phyloP scores from a whole-genome alignment of 2,329 filamentous ascomycete species.

The Aspergillaceae sp. region DNA sequence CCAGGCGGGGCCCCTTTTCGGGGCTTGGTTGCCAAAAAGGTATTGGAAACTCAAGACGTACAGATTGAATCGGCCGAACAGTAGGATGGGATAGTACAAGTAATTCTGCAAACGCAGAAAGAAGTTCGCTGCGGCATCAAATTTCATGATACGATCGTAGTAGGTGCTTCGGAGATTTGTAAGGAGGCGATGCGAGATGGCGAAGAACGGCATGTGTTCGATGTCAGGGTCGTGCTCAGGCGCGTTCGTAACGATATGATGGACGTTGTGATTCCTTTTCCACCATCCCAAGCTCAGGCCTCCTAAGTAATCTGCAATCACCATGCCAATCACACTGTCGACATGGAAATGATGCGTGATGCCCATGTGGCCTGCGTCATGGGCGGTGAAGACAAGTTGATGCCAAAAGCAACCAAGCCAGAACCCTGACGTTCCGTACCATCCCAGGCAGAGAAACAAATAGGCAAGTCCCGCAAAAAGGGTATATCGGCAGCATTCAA shows the following conservation, averaged over 20 bases:
- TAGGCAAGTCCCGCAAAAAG: constrained; percentile 57
- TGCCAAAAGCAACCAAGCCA: constrained; percentile 85
- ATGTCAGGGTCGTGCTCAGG: constrained; percentile 96
- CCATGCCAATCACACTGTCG: constrained; percentile 78
- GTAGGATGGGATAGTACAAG: constrained; percentile 73
- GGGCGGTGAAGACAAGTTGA: constrained; percentile 84
- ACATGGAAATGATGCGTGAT: constrained; percentile 84
- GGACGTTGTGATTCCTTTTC: constrained; percentile 93
- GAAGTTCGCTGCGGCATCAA: constrained; percentile 64
- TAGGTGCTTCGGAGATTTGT: constrained; percentile 66
- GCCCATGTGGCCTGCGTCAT: constrained; percentile 95
- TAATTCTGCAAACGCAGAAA: constrained; percentile 68
- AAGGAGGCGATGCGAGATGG: constrained; percentile 73
- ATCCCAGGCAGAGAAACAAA: constrained; percentile 51
- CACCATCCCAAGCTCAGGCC: constrained; percentile 92
- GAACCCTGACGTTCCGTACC: constrained; percentile 61
- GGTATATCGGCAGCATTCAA: constrained; percentile 65
- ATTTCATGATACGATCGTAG: constrained; percentile 71
- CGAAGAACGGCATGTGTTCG: constrained; percentile 81
- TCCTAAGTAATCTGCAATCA: constrained; percentile 82
- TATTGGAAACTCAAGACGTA: constrained; percentile 75
- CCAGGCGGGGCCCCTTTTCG: constrained; percentile 65
- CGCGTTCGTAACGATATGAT: constrained; percentile 91
- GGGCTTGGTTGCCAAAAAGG: constrained; percentile 60
- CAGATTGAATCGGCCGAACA: constrained; percentile 78